A percentile compares a stretch with the other conserved stretches of the same genome.
phyloP scores from a whole-genome alignment of 768 basidiomycete species.

The Crucibulum laeve region DNA sequence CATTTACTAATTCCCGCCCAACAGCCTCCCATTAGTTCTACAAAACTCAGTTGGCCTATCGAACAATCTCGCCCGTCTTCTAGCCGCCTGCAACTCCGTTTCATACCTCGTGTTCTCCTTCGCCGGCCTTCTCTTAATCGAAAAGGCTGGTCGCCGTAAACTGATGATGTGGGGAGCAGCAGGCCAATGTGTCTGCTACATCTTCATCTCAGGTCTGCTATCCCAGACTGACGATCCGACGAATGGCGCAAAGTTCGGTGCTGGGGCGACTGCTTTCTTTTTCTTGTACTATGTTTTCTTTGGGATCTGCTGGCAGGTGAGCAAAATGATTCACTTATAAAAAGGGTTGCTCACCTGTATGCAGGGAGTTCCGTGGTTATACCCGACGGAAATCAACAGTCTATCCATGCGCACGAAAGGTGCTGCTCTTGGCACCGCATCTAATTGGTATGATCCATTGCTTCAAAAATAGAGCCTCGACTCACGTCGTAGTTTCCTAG shows the following conservation, averaged over 20 bases:
- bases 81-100: slow-evolving; percentile 48
- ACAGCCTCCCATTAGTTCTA: slow-evolving; percentile 41
- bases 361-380: slow-evolving; percentile 46
- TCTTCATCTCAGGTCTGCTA: slow-evolving; percentile 37
- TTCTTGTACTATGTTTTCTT: slow-evolving; percentile 49
- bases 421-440: slow-evolving; percentile 42
- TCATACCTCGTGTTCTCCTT: slow-evolving; percentile 47
- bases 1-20: not conserved
- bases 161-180: slow-evolving; percentile 53
- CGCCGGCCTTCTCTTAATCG: slow-evolving; percentile 39
- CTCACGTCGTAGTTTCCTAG: slow-evolving; percentile 12
- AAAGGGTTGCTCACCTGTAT: not conserved
- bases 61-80: slow-evolving; percentile 41
- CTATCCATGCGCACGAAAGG: slow-evolving; percentile 47
- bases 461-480: not conserved
- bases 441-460: slow-evolving; percentile 33
- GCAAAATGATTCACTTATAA: not conserved
- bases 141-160: slow-evolving; percentile 42
- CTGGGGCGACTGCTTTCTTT: slow-evolving; percentile 43
- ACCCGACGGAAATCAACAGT: slow-evolving; percentile 48
- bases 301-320: slow-evolving; percentile 49
- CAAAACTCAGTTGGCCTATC: slow-evolving; percentile 49
- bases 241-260: slow-evolving; percentile 30
- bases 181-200: slow-evolving; percentile 43
- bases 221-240: slow-evolving; percentile 26